These are phyloP conservation scores for Verticillium klebahnii DNA, from an alignment of 2,329 filamentous ascomycete genomes.

Conservation along the genomic window DNA sequence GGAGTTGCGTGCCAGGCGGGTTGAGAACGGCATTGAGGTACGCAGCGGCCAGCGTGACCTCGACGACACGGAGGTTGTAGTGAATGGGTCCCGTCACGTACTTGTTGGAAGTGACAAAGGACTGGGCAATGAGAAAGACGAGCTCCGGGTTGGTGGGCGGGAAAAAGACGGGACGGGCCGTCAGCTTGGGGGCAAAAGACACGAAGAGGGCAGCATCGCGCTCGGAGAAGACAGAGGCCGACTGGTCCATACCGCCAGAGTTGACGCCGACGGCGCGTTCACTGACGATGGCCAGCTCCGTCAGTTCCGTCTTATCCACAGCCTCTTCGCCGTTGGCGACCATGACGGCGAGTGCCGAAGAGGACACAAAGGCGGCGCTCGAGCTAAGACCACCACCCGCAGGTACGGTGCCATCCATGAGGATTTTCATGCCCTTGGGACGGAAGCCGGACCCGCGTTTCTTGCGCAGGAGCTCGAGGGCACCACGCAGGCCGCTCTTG, in stretches of 20 bases:
- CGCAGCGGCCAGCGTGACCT: slow-evolving; percentile 83
- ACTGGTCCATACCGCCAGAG: slow-evolving; percentile 96
- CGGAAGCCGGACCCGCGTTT: slow-evolving; percentile 56
- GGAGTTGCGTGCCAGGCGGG: slow-evolving; percentile 55
- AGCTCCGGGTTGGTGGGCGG: slow-evolving; percentile 77
- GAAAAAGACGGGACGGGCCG: slow-evolving; percentile 73
- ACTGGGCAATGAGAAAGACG: slow-evolving; percentile 90
- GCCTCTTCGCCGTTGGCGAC: slow-evolving; percentile 72
- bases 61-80: slow-evolving; percentile 95
- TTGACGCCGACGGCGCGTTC: slow-evolving; percentile 95
- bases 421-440: slow-evolving; percentile 75
- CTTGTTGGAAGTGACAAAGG: slow-evolving; percentile 91
- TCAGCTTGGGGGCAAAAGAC: slow-evolving; percentile 76
- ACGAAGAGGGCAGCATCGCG: slow-evolving; percentile 85
- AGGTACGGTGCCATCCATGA: slow-evolving; percentile 89
- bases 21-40: slow-evolving; percentile 57
- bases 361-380: slow-evolving; percentile 88
- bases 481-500: slow-evolving; percentile 82
- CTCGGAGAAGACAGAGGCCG: slow-evolving; percentile 89
- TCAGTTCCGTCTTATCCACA: slow-evolving; percentile 87
- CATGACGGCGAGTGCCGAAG: slow-evolving; percentile 84
- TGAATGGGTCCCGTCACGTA: slow-evolving; percentile 87
- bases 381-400: slow-evolving; percentile 89
- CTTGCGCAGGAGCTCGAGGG: slow-evolving; percentile 70
- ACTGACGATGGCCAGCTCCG: slow-evolving; percentile 89